Conservation (phyloP, 73 alveolate species). For the Tetrahymena malaccensis region DNA sequence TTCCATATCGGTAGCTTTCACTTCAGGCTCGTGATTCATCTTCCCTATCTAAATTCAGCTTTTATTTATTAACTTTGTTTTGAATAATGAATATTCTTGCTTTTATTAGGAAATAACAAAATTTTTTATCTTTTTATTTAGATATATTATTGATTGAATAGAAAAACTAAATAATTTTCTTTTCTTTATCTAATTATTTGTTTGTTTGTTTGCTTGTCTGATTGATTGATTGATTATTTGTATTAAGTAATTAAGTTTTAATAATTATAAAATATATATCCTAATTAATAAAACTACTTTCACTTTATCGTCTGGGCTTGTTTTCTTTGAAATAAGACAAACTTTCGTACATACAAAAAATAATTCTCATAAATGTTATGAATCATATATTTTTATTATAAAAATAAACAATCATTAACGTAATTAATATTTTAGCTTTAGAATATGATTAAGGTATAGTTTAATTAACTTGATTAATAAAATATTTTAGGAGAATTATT, state of each 20-base stretch:
- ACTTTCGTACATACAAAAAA: no score
- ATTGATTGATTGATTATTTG: no score
- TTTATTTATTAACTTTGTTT: not conserved
- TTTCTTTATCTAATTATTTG: not conserved
- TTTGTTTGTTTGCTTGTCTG: no score
- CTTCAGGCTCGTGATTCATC: slow-evolving; percentile 1
- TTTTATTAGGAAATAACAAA: not conserved
- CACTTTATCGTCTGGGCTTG: not conserved
- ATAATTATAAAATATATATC: not conserved
- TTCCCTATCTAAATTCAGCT: not conserved
- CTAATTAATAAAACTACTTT: not conserved
- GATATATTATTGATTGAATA: not conserved
- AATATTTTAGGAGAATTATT: not conserved
- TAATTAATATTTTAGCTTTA: no score
- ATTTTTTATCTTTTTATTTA: not conserved
- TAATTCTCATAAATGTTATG: no score
- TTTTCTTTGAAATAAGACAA: not conserved
- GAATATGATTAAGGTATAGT: no score
- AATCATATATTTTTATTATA: no score
- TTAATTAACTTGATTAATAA: no score
- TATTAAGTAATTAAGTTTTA: not conserved
- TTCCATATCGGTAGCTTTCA: slow-evolving; percentile 39
- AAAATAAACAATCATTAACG: no score
- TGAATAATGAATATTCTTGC: not conserved
- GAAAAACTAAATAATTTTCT: not conserved